These are phyloP conservation scores for Alternaria consortialis DNA, from an alignment of 2,329 filamentous ascomycete genomes.

Conservation along the genomic window DNA sequence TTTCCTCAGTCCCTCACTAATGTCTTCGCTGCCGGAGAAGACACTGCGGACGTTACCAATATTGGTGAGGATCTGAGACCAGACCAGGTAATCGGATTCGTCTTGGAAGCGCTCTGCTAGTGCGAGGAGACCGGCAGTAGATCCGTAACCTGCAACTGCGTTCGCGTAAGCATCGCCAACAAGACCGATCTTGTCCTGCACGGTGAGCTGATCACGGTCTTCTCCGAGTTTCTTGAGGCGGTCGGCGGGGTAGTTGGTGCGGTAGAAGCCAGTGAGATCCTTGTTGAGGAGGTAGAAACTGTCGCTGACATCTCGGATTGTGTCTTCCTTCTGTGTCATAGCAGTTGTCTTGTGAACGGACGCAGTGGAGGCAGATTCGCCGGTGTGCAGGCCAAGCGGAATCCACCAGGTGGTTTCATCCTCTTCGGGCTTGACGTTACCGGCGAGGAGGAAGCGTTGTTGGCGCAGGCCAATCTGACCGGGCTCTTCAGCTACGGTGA, in stretches of 20 bases:
- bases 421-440: conserved; percentile 89
- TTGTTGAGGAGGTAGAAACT: conserved; percentile 95
- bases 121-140: conserved; percentile 80
- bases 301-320: conserved; percentile 75
- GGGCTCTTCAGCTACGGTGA: conserved; percentile 84
- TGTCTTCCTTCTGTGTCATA: conserved; percentile 79
- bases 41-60: conserved; percentile 82
- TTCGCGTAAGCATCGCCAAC: conserved; percentile 90
- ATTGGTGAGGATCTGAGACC: conserved; percentile 83
- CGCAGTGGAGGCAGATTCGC: conserved; percentile 63
- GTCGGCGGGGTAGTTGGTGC: conserved; percentile 89
- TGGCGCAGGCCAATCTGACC: conserved; percentile 85
- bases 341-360: conserved; percentile 70
- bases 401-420: conserved; percentile 97
- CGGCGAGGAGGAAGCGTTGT: conserved; percentile 87
- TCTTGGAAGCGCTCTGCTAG: conserved; percentile 84
- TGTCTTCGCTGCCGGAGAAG: conserved; percentile 77
- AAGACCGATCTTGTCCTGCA: conserved; percentile 91
- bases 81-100: conserved; percentile 87
- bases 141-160: conserved; percentile 85
- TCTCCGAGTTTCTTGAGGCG: conserved; percentile 82
- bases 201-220: conserved; percentile 77
- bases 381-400: conserved; percentile 84
- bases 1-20: conserved; percentile 76
- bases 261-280: conserved; percentile 87